Conservation (phyloP, 805 yeast genomes). For the Lipomyces spencermartinsiae region DNA sequence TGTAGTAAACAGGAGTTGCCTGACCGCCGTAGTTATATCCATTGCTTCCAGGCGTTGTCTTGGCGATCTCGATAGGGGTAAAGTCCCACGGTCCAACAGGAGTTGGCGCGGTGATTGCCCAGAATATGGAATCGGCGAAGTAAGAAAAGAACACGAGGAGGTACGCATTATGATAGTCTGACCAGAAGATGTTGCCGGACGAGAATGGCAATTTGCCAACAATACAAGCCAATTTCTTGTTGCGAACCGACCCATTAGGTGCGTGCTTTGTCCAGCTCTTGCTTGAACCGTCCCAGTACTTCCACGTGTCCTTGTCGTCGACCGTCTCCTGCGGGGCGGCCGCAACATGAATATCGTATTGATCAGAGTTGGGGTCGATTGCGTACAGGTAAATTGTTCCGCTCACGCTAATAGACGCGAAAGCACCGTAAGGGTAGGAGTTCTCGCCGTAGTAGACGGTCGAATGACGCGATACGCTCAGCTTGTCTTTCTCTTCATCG, state of each 20-base stretch:
- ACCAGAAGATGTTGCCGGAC: conserved; percentile 30
- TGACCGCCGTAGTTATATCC: conserved; percentile 37
- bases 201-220: conserved; percentile 30
- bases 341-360: conserved; percentile 34
- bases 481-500: conserved; percentile 8
- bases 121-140: conserved; percentile 32
- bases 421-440: conserved; percentile 28
- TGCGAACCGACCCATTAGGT: conserved; percentile 25
- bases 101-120: conserved; percentile 19
- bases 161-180: conserved; percentile 34
- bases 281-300: conserved; percentile 23
- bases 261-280: conserved; percentile 18
- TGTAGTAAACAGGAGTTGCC: conserved; percentile 23
- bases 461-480: conserved; percentile 19
- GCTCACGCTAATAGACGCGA: conserved; percentile 30
- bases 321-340: conserved; percentile 12
- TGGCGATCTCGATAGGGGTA: conserved; percentile 9
- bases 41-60: conserved; percentile 23
- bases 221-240: conserved; percentile 23
- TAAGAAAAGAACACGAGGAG: conserved; percentile 29
- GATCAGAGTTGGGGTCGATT: conserved; percentile 24
- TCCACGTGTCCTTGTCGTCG: conserved; percentile 28
- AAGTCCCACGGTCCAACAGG: conserved; percentile 35
- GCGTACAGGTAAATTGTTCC: conserved; percentile 30
- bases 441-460: not conserved